Conservation (phyloP, 331 rosid species). For the Rosa hybrid region DNA sequence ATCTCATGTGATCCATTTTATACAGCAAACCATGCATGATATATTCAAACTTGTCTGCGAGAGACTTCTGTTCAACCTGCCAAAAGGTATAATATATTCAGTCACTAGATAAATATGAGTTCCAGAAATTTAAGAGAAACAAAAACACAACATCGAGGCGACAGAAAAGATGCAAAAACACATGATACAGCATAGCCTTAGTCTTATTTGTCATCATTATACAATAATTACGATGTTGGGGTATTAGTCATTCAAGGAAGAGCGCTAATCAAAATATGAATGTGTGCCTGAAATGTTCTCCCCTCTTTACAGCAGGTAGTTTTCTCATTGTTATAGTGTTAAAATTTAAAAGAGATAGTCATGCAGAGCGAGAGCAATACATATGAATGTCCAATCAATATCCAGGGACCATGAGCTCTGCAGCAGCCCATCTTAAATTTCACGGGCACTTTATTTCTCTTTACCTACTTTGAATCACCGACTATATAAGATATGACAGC, state of each 20-base stretch:
- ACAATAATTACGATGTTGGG: background rate
- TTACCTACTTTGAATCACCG: background rate
- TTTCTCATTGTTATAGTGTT: background rate
- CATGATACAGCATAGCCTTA: background rate
- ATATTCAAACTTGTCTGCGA: constrained; percentile 87
- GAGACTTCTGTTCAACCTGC: constrained; percentile 74
- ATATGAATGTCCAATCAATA: background rate
- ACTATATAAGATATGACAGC: background rate
- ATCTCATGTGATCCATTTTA: constrained; percentile 35
- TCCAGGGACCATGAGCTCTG: background rate
- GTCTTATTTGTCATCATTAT: background rate
- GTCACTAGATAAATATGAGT: constrained; percentile 12
- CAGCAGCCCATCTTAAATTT: background rate
- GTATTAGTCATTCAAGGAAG: background rate
- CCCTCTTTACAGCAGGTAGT: background rate
- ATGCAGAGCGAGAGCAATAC: background rate
- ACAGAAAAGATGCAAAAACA: background rate
- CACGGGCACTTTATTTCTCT: background rate
- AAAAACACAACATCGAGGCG: background rate
- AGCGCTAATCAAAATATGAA: constrained; percentile 7
- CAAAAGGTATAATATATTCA: constrained; percentile 22
- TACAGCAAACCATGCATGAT: constrained; percentile 85
- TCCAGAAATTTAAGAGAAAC: background rate
- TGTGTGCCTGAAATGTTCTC: background rate
- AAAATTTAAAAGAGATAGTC: background rate